A percentile compares a stretch with the other conserved stretches of the same genome.
These are phyloP conservation scores for Wickerhamomyces bisporus DNA, from an alignment of 805 yeast species.

Conservation along the genomic window DNA sequence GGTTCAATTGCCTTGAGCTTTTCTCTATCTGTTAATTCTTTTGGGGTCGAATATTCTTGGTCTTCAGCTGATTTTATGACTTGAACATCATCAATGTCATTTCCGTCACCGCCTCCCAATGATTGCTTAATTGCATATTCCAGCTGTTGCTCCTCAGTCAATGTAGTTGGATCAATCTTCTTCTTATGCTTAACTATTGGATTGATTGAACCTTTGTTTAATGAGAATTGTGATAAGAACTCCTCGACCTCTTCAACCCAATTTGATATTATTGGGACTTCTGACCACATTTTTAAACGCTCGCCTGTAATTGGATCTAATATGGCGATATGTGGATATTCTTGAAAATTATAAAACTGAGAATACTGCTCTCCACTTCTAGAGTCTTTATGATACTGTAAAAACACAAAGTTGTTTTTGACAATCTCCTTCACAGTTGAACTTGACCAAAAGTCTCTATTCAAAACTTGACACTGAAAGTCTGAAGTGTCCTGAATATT, in stretches of 20 bases:
- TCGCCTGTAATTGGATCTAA: constrained; percentile 96
- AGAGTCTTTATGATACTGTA: constrained; percentile 81
- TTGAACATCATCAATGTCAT: constrained; percentile 21
- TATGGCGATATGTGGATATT: constrained; percentile 85
- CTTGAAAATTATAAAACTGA: constrained; percentile 65
- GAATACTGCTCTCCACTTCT: constrained; percentile 66
- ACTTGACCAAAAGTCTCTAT: constrained; percentile 93
- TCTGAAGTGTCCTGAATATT: constrained; percentile 84
- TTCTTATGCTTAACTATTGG: constrained; percentile 61
- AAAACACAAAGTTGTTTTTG: constrained; percentile 64
- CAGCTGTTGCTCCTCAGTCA: constrained; percentile 82
- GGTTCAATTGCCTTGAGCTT: constrained; percentile 47
- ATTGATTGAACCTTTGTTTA: constrained; percentile 57
- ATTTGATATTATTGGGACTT: constrained; percentile 51
- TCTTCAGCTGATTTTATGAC: constrained; percentile 4
- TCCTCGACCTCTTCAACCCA: constrained; percentile 68
- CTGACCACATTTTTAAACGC: constrained; percentile 69
- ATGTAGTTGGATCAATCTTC: constrained; percentile 54
- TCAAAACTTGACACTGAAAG: constrained; percentile 83
- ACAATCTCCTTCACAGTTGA: constrained; percentile 58
- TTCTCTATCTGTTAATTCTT: constrained; percentile 33
- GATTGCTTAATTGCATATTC: constrained; percentile 71
- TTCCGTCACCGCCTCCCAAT: constrained; percentile 31
- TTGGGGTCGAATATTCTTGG: constrained; percentile 6
- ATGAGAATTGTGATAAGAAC: constrained; percentile 61